Evolutionary conservation across 176 grass and related monocot genomes (phyloP).

Genomic region (Zoysia pacifica): DNA sequence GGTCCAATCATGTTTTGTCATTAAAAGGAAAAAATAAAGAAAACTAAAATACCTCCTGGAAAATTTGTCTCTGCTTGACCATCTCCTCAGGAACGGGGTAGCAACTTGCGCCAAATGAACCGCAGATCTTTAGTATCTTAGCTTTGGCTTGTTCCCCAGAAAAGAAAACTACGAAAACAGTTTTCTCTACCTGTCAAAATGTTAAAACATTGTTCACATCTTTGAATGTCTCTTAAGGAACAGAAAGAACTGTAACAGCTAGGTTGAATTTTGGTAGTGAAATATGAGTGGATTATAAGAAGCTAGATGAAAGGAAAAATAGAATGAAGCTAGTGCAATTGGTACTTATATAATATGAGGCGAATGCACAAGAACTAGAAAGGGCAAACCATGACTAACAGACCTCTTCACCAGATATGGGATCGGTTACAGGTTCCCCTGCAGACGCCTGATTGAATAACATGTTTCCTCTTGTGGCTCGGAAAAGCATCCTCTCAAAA

Average conservation of each 20-base stretch:
- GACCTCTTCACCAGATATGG: slow-evolving; percentile 94
- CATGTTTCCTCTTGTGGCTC: slow-evolving; percentile 97
- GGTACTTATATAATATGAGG: slow-evolving; percentile 19
- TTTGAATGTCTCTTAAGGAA: slow-evolving; percentile 14
- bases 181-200: slow-evolving; percentile 84
- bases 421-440: slow-evolving; percentile 86
- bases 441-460: slow-evolving; percentile 92
- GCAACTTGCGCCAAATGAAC: slow-evolving; percentile 93
- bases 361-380: slow-evolving; percentile 32
- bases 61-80: slow-evolving; percentile 88
- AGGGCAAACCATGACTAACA: slow-evolving; percentile 44
- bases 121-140: slow-evolving; percentile 91
- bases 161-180: slow-evolving; percentile 96
- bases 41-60: slow-evolving; percentile 64
- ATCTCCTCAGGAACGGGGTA: slow-evolving; percentile 97
- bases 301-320: slow-evolving; percentile 8
- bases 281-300: slow-evolving; percentile 7
- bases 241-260: not conserved
- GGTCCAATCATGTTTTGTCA: not conserved
- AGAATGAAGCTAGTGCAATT: slow-evolving; percentile 26
- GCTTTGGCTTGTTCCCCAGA: slow-evolving; percentile 92
- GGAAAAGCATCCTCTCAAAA: slow-evolving; percentile 99
- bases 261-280: slow-evolving; percentile 22
- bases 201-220: slow-evolving; percentile 24
- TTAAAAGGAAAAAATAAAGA: not conserved